Base-by-base conservation (phyloP, 2,329 filamentous ascomycete species). In the Sodiomyces alkalinus region DNA sequence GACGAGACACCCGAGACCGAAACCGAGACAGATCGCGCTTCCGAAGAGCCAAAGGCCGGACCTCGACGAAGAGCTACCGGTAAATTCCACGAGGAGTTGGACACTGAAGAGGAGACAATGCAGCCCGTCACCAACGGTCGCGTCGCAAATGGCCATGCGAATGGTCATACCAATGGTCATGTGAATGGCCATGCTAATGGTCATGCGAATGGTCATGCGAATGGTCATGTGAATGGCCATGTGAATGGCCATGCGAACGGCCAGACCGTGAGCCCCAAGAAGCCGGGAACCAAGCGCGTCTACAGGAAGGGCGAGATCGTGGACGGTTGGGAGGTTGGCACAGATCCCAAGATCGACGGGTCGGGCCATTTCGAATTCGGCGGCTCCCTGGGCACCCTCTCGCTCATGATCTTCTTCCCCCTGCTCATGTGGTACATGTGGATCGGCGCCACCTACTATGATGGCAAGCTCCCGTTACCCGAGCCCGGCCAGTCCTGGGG, bases 391-490 rank as follows among this genome's bases (percentile, higher is more conserved):
- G 83, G 83, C 31, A 74, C 82, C 25, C 56, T 65, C 13, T 62
- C 70, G 36, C 81, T 92, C 68, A 92, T 92, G 80, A 67, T 86
- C 37, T 73, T 74, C 19, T 92, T 92, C 51, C 83, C 83, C n/a
- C 36, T 71, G 21, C 63, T 92, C 39, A 92, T 92, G 83, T 92
- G 79, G 63, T 92, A 90, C 57, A 87, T 92, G 82, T 92, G 82
- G 81, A 76, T 90, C 49, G 83, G 83, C 28, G 77, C 82, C 20
- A 82, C 73, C 27, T 87, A 83, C 56, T 92, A 92, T 56, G 61
- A 80, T 46, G 82, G 82, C 38, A 70, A 76, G 37, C 60, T 85
- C 25, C 83, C 83, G n/a, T 56, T 57, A 21, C 77, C 68, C 2
- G 57, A 57, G 6, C 46, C 64, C 27, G 75, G 65, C 20, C 62